Conservation (phyloP, 176 grass and related monocot genomes). For the Triticum dicoccoides region DNA sequence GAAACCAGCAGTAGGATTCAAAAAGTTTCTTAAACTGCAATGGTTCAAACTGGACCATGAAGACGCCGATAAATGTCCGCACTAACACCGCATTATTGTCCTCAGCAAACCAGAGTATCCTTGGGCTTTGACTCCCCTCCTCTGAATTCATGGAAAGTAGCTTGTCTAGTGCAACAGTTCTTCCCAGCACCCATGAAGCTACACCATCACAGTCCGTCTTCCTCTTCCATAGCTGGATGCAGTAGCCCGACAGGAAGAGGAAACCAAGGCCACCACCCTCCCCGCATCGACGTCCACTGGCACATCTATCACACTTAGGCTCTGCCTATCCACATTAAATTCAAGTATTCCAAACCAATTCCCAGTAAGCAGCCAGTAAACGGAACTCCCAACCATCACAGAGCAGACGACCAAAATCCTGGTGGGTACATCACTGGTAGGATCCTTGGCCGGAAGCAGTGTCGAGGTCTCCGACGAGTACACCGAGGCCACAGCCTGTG, state of each 20-base stretch:
- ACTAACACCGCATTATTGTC: background rate
- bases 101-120: background rate
- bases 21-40: background rate
- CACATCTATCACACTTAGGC: background rate
- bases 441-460: rapidly evolving
- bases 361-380: background rate
- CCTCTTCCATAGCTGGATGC: background rate
- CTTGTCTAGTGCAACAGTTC: background rate
- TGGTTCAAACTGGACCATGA: background rate
- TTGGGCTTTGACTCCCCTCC: background rate
- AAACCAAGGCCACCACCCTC: background rate
- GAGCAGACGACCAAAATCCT: background rate
- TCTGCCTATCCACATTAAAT: background rate
- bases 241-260: background rate
- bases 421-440: background rate
- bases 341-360: background rate
- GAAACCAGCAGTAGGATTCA: background rate
- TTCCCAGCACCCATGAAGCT: background rate
- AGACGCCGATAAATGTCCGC: background rate
- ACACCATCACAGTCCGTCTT: background rate
- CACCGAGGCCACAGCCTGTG: background rate
- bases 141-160: background rate
- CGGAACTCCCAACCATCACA: background rate
- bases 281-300: background rate
- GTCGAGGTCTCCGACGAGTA: background rate